Percentiles rank a stretch among this genome's conserved stretches.
Evolutionary conservation across 805 yeast genomes (phyloP).

Genomic region (Suhomyces sp.): DNA sequence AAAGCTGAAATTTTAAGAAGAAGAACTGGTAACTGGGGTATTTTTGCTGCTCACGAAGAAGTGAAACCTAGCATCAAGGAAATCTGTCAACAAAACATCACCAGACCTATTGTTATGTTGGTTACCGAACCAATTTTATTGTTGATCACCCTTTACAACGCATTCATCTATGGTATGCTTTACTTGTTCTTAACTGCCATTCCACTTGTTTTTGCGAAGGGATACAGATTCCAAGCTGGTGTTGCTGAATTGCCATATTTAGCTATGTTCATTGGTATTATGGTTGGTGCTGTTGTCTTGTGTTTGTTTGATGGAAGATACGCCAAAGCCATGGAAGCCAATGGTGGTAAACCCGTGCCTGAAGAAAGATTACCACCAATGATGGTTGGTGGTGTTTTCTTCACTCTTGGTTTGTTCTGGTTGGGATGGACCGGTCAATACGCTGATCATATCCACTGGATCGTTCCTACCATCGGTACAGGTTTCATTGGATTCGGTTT

Average conservation of each 20-base stretch:
- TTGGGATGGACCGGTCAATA: slow-evolving; percentile 85
- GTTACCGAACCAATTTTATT: slow-evolving; percentile 42
- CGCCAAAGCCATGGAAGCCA: slow-evolving; percentile 29
- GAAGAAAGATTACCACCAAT: slow-evolving; percentile 78
- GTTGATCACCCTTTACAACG: slow-evolving; percentile 44
- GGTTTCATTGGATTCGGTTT: slow-evolving; percentile 43
- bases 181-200: slow-evolving; percentile 45
- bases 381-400: slow-evolving; percentile 65
- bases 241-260: slow-evolving; percentile 30
- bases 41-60: slow-evolving; percentile 40
- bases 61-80: slow-evolving; percentile 27
- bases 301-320: slow-evolving; percentile 28
- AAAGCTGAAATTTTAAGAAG: slow-evolving; percentile 36
- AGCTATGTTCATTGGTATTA: slow-evolving; percentile 38
- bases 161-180: slow-evolving; percentile 48
- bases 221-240: slow-evolving; percentile 23
- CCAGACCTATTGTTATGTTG: slow-evolving; percentile 40
- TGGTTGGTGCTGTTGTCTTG: slow-evolving; percentile 27
- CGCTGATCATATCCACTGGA: slow-evolving; percentile 71
- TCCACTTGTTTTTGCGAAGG: slow-evolving; percentile 42
- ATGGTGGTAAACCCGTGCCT: slow-evolving; percentile 55
- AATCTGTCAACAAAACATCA: slow-evolving; percentile 32
- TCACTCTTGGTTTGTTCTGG: slow-evolving; percentile 83
- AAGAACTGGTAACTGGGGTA: slow-evolving; percentile 43
- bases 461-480: slow-evolving; percentile 52